Percentiles rank a stretch among this genome's conserved stretches.
Evolutionary conservation across 805 yeast species (phyloP).

Genomic region (Monosporozyma yasuniensis): DNA sequence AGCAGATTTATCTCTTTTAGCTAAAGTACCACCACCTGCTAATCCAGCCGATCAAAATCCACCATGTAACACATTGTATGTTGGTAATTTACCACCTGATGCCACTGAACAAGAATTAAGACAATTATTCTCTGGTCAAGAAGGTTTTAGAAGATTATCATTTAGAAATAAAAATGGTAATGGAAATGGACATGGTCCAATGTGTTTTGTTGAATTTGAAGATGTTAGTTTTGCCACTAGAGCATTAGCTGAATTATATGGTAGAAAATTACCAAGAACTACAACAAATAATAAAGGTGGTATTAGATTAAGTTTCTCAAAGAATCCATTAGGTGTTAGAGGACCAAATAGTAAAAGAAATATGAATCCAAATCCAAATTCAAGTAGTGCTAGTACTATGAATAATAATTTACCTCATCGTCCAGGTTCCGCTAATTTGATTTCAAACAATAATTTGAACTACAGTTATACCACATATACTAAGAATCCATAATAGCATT

Average conservation of each 20-base stretch:
- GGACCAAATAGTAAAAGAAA: slow-evolving; percentile 48
- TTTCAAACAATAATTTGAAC: slow-evolving; percentile 1
- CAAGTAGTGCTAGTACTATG: slow-evolving; percentile 7
- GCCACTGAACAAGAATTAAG: slow-evolving; percentile 90
- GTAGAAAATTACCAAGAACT: slow-evolving; percentile 79
- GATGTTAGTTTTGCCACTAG: slow-evolving; percentile 89
- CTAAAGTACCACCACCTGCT: slow-evolving; percentile 83
- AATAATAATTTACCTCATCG: slow-evolving; percentile 1
- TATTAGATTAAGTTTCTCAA: slow-evolving; percentile 84
- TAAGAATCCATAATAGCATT: slow-evolving; percentile 1
- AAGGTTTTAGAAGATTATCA: slow-evolving; percentile 86
- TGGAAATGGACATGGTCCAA: slow-evolving; percentile 78
- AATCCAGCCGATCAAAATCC: slow-evolving; percentile 99
- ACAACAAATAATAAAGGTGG: slow-evolving; percentile 68
- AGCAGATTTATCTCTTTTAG: slow-evolving; percentile 61
- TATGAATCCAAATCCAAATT: slow-evolving; percentile 15
- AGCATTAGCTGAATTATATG: slow-evolving; percentile 89
- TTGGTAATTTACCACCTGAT: slow-evolving; percentile 95
- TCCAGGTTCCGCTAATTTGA: background rate
- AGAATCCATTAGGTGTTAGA: slow-evolving; percentile 94
- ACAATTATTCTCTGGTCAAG: slow-evolving; percentile 75
- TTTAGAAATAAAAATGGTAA: slow-evolving; percentile 62
- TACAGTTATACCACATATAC: slow-evolving; percentile 1
- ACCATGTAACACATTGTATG: slow-evolving; percentile 94
- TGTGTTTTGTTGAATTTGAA: slow-evolving; percentile 98